phyloP scores from a whole-genome alignment of 1,139 yeast genomes.

The Candida sp. region DNA sequence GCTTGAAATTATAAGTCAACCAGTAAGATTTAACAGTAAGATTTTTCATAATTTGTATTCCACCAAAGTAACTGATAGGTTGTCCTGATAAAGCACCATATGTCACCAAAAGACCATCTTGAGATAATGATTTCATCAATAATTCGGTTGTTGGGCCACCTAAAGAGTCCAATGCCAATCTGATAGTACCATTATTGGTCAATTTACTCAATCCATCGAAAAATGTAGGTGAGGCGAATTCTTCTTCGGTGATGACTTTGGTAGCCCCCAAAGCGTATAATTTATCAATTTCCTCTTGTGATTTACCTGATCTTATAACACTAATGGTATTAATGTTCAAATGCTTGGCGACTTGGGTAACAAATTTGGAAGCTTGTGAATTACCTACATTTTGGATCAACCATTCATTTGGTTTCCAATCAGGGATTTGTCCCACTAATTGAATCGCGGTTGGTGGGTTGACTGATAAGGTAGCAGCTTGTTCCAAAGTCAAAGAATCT shows the following conservation, averaged over 20 bases:
- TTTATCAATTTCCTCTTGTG: constrained; percentile 18
- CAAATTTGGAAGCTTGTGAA: constrained; percentile 29
- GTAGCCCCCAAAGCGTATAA: constrained; percentile 30
- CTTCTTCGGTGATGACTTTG: constrained; percentile 31
- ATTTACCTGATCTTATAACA: constrained; percentile 28
- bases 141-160: constrained; percentile 23
- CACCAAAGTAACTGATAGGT: constrained; percentile 36
- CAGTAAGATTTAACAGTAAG: constrained; percentile 80
- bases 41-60: constrained; percentile 59
- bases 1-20: constrained; percentile 72
- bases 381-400: constrained; percentile 32
- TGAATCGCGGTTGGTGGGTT: constrained; percentile 36
- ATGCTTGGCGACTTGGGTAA: constrained; percentile 25
- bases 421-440: constrained; percentile 22
- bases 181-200: constrained; percentile 32
- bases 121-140: constrained; percentile 21
- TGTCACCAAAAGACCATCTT: constrained; percentile 23
- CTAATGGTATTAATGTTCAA: constrained; percentile 25
- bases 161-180: constrained; percentile 31
- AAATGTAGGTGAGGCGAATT: constrained; percentile 61
- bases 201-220: constrained; percentile 35
- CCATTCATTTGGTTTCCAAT: constrained; percentile 30
- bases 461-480: constrained; percentile 32
- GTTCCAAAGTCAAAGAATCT: constrained; percentile 16
- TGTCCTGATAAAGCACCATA: constrained; percentile 37